Conservation (phyloP, 2,329 filamentous ascomycete species). For the Paecilomyces variotii region DNA sequence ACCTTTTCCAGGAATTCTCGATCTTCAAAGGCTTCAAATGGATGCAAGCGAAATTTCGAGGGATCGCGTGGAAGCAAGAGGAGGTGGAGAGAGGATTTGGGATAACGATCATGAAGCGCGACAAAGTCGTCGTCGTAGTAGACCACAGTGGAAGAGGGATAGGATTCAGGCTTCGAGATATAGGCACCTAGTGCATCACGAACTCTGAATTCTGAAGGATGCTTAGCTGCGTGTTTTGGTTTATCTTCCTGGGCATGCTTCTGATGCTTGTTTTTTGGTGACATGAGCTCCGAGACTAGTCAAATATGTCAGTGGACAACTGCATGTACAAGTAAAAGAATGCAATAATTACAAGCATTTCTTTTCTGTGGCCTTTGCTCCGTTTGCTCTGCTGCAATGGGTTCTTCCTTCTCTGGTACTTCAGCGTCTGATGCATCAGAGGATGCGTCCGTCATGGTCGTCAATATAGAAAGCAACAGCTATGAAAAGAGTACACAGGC, state of each 20-base stretch:
- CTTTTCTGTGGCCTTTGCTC: conserved; percentile 19
- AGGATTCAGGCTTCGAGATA: conserved; percentile 54
- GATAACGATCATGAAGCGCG: conserved; percentile 73
- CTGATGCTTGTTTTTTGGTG: conserved; percentile 38
- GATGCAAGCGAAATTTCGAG: conserved; percentile 56
- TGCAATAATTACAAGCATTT: conserved; percentile 26
- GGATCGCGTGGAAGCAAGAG: conserved; percentile 75
- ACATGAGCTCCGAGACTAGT: conserved; percentile 49
- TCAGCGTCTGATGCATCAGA: conserved; percentile 6
- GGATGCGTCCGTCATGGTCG: conserved; percentile 14
- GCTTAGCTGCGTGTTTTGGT: conserved; percentile 12
- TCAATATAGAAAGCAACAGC: background rate
- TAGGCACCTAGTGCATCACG: conserved; percentile 61
- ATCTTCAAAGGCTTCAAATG: conserved; percentile 70
- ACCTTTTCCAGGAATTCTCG: conserved; percentile 59
- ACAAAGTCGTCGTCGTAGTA: conserved; percentile 63
- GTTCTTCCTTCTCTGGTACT: conserved; percentile 1
- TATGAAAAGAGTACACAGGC: background rate
- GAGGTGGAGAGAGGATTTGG: conserved; percentile 76
- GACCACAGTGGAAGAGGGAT: conserved; percentile 53
- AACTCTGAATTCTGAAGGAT: conserved; percentile 32
- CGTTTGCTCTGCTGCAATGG: conserved; percentile 1
- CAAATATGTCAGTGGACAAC: background rate
- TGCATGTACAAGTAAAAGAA: background rate
- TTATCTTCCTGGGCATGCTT: conserved; percentile 12